Percentiles rank a stretch among this genome's conserved stretches.
Conservation (phyloP, 805 yeast genomes). For the Starmerella lactis-condensi region DNA sequence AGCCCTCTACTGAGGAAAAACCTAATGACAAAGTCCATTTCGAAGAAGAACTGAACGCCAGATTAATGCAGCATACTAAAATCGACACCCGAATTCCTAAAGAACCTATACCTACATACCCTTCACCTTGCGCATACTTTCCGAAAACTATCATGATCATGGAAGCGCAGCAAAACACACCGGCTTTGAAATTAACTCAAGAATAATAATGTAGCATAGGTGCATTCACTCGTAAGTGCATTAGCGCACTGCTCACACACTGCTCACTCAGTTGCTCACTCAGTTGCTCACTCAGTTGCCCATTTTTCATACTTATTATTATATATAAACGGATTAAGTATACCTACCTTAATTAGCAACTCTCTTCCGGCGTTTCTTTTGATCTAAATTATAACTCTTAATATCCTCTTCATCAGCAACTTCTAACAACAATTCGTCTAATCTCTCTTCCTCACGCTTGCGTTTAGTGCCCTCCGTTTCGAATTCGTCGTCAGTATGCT, state of each 20-base stretch:
- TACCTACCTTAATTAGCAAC: neutral
- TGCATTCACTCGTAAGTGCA: too few species aligned
- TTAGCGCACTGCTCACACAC: too few species aligned
- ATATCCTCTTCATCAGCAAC: slow-evolving; percentile 60
- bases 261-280: too few species aligned
- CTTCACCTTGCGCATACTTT: slow-evolving; percentile 4
- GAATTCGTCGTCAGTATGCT: slow-evolving; percentile 24
- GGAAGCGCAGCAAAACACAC: slow-evolving; percentile 7
- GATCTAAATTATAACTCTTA: slow-evolving; percentile 40
- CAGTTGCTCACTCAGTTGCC: too few species aligned
- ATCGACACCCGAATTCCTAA: neutral
- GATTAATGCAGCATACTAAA: slow-evolving; percentile 4
- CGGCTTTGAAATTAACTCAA: slow-evolving; percentile 9
- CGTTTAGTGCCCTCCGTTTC: slow-evolving; percentile 19
- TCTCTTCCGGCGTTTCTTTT: slow-evolving; percentile 18
- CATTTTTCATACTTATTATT: too few species aligned
- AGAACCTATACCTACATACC: neutral
- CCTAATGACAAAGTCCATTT: slow-evolving; percentile 14
- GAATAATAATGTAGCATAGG: too few species aligned
- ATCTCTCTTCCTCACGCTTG: slow-evolving; percentile 22
- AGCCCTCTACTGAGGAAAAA: slow-evolving; percentile 12
- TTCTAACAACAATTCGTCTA: slow-evolving; percentile 67
- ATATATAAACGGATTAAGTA: slow-evolving; percentile 1
- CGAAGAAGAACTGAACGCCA: slow-evolving; percentile 13
- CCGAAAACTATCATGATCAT: slow-evolving; percentile 10